Evolutionary conservation across 257 asterid genomes (phyloP), one percentile per base, ranked within the genome.

Genomic region (Leptodermis oblonga): DNA sequence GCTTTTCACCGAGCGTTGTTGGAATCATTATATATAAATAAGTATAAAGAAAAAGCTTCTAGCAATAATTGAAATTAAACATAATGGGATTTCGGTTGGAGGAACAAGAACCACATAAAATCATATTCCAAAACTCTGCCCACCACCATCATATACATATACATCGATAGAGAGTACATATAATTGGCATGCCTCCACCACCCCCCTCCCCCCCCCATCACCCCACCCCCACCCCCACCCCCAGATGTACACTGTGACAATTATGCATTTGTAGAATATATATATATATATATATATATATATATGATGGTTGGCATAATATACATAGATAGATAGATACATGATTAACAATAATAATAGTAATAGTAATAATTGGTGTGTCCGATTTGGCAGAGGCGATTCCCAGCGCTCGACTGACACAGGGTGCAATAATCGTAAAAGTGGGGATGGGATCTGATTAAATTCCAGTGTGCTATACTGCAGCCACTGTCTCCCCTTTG

Each of bases 401-500:
- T n/a, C n/a, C n/a, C n/a, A n/a, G n/a, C n/a, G n/a, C n/a, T n/a
- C n/a, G n/a, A n/a, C n/a, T n/a, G n/a, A n/a, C n/a, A n/a, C n/a
- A n/a, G n/a, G n/a, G n/a, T n/a, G n/a, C n/a, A n/a, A n/a, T n/a
- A n/a, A n/a, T n/a, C n/a, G n/a, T n/a, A 8, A 37, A 20, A 56
- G 39, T 68, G 73, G 64, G 3, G 31, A n/a, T n/a, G n/a, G n/a
- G n/a, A n/a, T 0, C 23, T 52, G 23, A 52, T n/a, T 51, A 51
- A 15, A 39, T 61, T 15, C 36, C 60, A 58, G 28, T 77, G 81
- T 79, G 80, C 82, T 79, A 80, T 53, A 83, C 71, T 70, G 87
- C 78, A 65, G 88, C 77, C 13, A 87, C 83, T 25, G 82, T 77
- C 70, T 77, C 83, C 45, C 82, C 82, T 2, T 74, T 66, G 81